Evolutionary conservation across 257 asterid genomes (phyloP).

Genomic region (Ligustrum vulgare): DNA sequence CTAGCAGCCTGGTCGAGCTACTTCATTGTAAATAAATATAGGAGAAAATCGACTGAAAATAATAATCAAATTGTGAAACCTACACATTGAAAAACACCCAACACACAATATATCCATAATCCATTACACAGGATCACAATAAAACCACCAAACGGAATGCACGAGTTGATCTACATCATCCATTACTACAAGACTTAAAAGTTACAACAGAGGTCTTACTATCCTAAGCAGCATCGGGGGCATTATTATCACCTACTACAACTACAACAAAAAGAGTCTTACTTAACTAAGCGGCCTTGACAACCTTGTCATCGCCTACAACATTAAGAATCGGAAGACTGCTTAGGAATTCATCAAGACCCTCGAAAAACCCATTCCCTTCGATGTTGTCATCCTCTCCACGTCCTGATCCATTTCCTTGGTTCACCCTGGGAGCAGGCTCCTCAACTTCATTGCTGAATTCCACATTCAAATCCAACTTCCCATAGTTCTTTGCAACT

Average conservation of each 20-base stretch:
- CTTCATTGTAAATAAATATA: conserved; percentile 6
- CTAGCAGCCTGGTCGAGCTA: background rate
- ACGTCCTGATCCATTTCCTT: conserved; percentile 53
- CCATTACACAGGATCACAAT: conserved; percentile 24
- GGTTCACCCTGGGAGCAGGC: conserved; percentile 55
- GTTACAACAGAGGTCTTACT: conserved; percentile 36
- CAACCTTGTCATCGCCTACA: conserved; percentile 80
- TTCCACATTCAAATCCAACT: conserved; percentile 90
- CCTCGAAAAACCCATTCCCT: conserved; percentile 90
- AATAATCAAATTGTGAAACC: background rate
- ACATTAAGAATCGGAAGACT: conserved; percentile 84
- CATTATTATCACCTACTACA: conserved; percentile 31
- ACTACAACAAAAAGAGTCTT: conserved; percentile 37
- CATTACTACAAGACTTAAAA: conserved; percentile 37
- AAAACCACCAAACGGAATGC: conserved; percentile 26
- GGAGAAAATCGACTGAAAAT: background rate
- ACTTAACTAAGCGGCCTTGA: conserved; percentile 65
- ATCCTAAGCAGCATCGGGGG: conserved; percentile 27
- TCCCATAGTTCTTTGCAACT: conserved; percentile 68
- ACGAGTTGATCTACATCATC: conserved; percentile 40
- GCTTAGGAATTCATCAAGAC: conserved; percentile 91
- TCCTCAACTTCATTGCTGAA: conserved; percentile 86
- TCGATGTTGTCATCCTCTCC: conserved; percentile 86
- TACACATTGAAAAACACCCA: conserved; percentile 17
- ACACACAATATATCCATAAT: conserved; percentile 16